A percentile compares a stretch with the other conserved stretches of the same genome.
Conservation (phyloP, 176 grass and related monocot species). For the Rhipidocladum racemiflorum region DNA sequence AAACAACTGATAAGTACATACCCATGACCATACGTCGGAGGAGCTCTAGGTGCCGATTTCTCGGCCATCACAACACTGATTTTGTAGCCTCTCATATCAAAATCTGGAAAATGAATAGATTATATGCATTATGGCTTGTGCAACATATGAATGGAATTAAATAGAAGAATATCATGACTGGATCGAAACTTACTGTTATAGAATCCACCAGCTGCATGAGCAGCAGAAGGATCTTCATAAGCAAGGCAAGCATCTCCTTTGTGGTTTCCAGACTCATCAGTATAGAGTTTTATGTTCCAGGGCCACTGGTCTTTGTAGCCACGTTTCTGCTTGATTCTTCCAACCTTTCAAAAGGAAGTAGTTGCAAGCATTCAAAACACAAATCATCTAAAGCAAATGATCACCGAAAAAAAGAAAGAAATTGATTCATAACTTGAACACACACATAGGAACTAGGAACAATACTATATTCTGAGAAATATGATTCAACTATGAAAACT, state of each 20-base stretch:
- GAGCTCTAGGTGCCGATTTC: constrained; percentile 90
- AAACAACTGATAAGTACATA: constrained; percentile 40
- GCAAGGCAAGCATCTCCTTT: constrained; percentile 96
- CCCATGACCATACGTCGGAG: constrained; percentile 83
- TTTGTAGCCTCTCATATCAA: constrained; percentile 92
- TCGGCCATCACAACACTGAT: constrained; percentile 94
- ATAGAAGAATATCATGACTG: background rate
- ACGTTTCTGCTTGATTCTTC: constrained; percentile 97
- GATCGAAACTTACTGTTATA: constrained; percentile 69
- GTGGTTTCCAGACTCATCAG: constrained; percentile 84
- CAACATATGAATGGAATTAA: background rate
- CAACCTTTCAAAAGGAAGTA: constrained; percentile 57
- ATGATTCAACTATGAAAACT: background rate
- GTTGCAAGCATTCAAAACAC: constrained; percentile 5
- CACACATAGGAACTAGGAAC: background rate
- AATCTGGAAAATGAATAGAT: constrained; percentile 54
- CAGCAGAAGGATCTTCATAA: constrained; percentile 98
- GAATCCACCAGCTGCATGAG: constrained; percentile 94
- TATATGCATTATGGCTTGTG: constrained; percentile 25
- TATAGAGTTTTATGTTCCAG: constrained; percentile 98
- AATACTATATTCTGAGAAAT: background rate
- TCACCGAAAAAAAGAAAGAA: background rate
- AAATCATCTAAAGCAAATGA: background rate
- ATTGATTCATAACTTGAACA: background rate
- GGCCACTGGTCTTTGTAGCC: constrained; percentile 99